Conservation (phyloP, 805 yeast genomes). For the Starmerella geochares region DNA sequence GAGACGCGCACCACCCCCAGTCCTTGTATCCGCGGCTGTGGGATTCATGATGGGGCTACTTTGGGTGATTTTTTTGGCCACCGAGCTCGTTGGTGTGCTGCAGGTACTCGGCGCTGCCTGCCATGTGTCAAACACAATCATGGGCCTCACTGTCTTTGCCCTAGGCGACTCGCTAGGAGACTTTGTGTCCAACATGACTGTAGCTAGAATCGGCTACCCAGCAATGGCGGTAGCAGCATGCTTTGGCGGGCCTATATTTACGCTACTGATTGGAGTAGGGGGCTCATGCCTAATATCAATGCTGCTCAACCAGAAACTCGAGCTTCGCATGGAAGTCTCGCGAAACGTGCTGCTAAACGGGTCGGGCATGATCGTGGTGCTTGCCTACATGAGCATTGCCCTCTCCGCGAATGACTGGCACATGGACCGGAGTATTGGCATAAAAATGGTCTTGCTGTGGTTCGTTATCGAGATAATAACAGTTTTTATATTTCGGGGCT, state of each 20-base stretch:
- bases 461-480: neutral
- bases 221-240: constrained; percentile 92
- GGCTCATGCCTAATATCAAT: constrained; percentile 51
- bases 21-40: constrained; percentile 22
- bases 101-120: constrained; percentile 51
- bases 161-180: constrained; percentile 91
- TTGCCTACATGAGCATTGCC: constrained; percentile 34
- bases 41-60: constrained; percentile 62
- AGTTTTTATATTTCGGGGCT: neutral
- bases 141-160: constrained; percentile 84
- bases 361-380: constrained; percentile 34
- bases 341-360: constrained; percentile 36
- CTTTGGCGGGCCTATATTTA: constrained; percentile 82
- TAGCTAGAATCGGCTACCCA: constrained; percentile 72
- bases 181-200: constrained; percentile 67
- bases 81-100: constrained; percentile 56
- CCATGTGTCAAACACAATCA: constrained; percentile 59
- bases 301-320: constrained; percentile 22
- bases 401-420: constrained; percentile 39
- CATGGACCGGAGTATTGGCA: constrained; percentile 25
- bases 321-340: constrained; percentile 34
- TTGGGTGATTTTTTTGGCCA: constrained; percentile 61
- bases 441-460: neutral
- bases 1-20: constrained; percentile 10
- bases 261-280: constrained; percentile 71